Percentiles rank a stretch among this genome's conserved stretches.
Evolutionary conservation across 2,329 filamentous ascomycete genomes (phyloP).

Genomic region (Colletotrichum graminicola): DNA sequence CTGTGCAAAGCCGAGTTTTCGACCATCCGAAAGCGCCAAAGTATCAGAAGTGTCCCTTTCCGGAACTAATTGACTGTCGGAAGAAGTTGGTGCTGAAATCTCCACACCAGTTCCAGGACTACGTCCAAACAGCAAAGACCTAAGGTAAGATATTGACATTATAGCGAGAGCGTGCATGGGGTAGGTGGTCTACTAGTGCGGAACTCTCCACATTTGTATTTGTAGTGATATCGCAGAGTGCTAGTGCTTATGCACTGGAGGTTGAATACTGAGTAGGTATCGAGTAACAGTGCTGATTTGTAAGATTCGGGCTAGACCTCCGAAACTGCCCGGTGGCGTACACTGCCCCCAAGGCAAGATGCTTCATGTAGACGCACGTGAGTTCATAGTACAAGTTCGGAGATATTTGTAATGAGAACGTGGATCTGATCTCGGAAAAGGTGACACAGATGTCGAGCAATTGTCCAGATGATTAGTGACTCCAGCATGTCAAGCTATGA

Average conservation of each 20-base stretch:
- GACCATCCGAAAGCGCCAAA: constrained; percentile 55
- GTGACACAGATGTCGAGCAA: constrained; percentile 18
- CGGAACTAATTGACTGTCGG: constrained; percentile 28
- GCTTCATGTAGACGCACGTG: neutral
- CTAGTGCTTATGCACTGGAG: neutral
- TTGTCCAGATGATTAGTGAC: no score
- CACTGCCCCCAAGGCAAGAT: neutral
- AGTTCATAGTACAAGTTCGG: neutral
- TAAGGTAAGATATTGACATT: constrained; percentile 28
- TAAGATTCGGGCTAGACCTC: neutral
- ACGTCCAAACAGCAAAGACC: constrained; percentile 13
- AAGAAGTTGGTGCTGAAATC: neutral
- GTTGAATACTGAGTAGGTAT: neutral
- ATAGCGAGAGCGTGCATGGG: no score
- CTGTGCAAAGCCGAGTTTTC: constrained; percentile 56
- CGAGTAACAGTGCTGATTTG: neutral
- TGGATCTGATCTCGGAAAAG: neutral
- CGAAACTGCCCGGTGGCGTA: neutral
- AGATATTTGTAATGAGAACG: neutral
- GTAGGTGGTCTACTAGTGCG: no score
- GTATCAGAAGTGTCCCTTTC: constrained; percentile 43
- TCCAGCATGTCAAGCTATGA: no score
- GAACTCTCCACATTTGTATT: neutral
- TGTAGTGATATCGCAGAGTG: neutral
- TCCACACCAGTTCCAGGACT: neutral